These are phyloP conservation scores for Rhamnella rubrinervis DNA, from an alignment of 331 rosid genomes.

Conservation along the genomic window DNA sequence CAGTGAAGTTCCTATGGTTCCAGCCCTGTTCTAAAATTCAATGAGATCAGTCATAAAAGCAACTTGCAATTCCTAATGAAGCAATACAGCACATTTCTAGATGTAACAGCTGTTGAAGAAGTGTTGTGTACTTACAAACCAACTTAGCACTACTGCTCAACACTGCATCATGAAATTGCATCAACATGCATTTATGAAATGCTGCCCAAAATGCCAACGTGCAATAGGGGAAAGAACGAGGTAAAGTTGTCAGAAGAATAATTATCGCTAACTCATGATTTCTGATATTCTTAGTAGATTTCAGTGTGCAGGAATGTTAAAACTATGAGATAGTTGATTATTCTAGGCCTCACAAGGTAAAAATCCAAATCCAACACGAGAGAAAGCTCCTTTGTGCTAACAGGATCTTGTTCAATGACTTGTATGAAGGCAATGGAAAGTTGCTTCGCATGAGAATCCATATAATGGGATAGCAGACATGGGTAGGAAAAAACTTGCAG, in stretches of 20 bases:
- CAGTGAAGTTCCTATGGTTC: background rate
- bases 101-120: constrained; percentile 29
- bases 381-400: constrained; percentile 27
- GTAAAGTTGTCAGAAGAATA: constrained; percentile 12
- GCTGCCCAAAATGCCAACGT: constrained; percentile 13
- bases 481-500: constrained; percentile 35
- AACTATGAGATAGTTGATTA: constrained; percentile 20
- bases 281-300: constrained; percentile 42
- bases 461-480: constrained; percentile 28
- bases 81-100: constrained; percentile 19
- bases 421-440: constrained; percentile 17
- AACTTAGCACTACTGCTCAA: constrained; percentile 41
- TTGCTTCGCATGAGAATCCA: constrained; percentile 37
- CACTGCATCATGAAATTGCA: constrained; percentile 35
- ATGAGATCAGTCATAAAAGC: constrained; percentile 11
- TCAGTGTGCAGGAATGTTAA: constrained; percentile 41
- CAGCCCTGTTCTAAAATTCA: constrained; percentile 10
- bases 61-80: constrained; percentile 1
- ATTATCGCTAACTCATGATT: constrained; percentile 25
- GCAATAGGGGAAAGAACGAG: constrained; percentile 7
- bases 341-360: constrained; percentile 35
- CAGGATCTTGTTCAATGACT: constrained; percentile 22
- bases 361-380: constrained; percentile 26
- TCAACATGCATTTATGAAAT: constrained; percentile 12
- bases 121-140: constrained; percentile 16